These are phyloP conservation scores for Cryptosporidium muris DNA, from an alignment of 169 alveolate species.

Conservation along the genomic window DNA sequence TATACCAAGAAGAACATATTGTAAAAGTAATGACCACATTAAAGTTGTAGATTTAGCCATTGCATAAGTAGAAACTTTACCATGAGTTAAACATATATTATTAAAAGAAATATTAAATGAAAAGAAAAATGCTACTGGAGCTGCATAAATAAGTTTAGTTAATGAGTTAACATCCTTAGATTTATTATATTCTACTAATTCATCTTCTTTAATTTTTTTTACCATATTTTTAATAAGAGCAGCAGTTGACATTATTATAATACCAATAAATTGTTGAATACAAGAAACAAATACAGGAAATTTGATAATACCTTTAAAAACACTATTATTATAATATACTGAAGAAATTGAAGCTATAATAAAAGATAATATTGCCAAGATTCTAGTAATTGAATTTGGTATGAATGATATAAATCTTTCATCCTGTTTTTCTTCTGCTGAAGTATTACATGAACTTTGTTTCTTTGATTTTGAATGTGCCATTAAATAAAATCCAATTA, in stretches of 20 bases:
- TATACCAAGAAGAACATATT: slow-evolving; percentile 39
- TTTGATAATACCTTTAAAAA: slow-evolving; percentile 35
- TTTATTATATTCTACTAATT: not conserved
- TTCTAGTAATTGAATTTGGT: slow-evolving; percentile 57
- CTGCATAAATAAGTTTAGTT: slow-evolving; percentile 60
- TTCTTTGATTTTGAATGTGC: slow-evolving; percentile 58
- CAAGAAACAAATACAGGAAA: slow-evolving; percentile 68
- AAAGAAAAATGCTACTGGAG: slow-evolving; percentile 70
- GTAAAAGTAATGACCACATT: slow-evolving; percentile 51
- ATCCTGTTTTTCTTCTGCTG: slow-evolving; percentile 31
- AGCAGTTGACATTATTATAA: slow-evolving; percentile 39
- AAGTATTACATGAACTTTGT: slow-evolving; percentile 6
- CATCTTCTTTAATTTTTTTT: not conserved
- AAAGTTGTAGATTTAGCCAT: slow-evolving; percentile 68
- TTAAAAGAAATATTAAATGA: slow-evolving; percentile 67
- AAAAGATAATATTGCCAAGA: slow-evolving; percentile 66
- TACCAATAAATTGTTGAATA: slow-evolving; percentile 58
- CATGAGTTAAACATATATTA: slow-evolving; percentile 62
- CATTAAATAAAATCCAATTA: not conserved
- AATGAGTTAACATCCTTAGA: slow-evolving; percentile 9
- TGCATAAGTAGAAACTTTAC: slow-evolving; percentile 66
- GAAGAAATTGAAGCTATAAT: slow-evolving; percentile 62
- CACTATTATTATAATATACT: slow-evolving; percentile 49
- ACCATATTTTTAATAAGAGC: not conserved
- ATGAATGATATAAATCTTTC: slow-evolving; percentile 67